Base-by-base conservation (phyloP, 2,329 filamentous ascomycete species). In the Fusarium temperatum region DNA sequence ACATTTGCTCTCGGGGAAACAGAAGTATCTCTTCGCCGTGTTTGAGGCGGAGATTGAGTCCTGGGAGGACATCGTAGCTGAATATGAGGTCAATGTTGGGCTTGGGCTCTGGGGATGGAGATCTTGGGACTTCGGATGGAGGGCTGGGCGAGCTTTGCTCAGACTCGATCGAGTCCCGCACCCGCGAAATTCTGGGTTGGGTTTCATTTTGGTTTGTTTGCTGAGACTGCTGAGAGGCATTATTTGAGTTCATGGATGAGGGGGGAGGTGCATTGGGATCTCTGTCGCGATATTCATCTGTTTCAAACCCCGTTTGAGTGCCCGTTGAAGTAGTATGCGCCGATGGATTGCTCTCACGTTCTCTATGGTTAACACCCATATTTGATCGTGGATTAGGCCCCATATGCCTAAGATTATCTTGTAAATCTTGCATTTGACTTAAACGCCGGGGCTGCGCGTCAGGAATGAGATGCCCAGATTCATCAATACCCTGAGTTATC, bases 41-140 rank as follows among this genome's bases (percentile, higher is more conserved):
- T 1, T 5, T 0, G 6, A 59, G 42, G 7, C 2, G 47, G 4
- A 36, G 0, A 22, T 73, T 73, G 1, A 13, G 0, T 4, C 70
- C 70, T 0, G 70, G 70, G 24, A 57, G 28, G 6, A 32, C n/a
- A 10, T 73, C 59, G 3, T 70, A 60, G 20, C 59, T 73, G 14
- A 66, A 20, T 20, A 58, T 26, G 5, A 72, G 7, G 1, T 50
- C 18, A 30, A 70, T 30, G 18, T 18, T 51, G 26, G 45, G 35
- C 0, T 54, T 44, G 20, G 36, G n/a, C 9, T 24, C 36, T 3
- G 32, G 47, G 1, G 28, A 12, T 2, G 47, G 13, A 24, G 22
- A 24, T n/a, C 36, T 32, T 30, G 38, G 38, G 17, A n/a, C 18
- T 8, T n/a, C 8, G 1, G 14, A 20, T 2, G 15, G 5, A 1